Percentiles rank a stretch among this genome's conserved stretches.
Conservation (phyloP, 345 rosid genomes). For the Theobroma cacao region DNA sequence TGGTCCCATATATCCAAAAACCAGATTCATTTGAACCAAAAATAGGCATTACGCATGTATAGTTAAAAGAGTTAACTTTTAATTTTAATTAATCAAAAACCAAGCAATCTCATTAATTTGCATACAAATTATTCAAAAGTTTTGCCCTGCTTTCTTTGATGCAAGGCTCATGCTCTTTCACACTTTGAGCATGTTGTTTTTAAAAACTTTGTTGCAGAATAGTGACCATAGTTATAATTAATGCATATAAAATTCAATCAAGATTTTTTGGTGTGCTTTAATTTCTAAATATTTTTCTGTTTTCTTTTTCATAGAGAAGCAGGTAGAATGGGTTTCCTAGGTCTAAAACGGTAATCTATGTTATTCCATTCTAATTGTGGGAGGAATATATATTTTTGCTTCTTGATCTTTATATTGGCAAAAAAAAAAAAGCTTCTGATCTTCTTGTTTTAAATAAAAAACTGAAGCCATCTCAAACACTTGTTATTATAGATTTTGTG, state of each 20-base stretch:
- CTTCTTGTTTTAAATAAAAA: background rate
- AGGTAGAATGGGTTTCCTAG: background rate
- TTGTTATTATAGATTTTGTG: background rate
- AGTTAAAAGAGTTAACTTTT: background rate
- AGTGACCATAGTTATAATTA: background rate
- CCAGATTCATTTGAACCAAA: background rate
- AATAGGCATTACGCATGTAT: background rate
- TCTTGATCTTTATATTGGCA: background rate
- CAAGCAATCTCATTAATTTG: background rate
- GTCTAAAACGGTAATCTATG: background rate
- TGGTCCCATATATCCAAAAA: background rate
- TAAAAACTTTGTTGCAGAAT: background rate
- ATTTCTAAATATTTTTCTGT: background rate
- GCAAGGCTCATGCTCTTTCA: background rate
- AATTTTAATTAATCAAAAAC: background rate
- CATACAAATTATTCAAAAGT: background rate
- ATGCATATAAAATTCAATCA: background rate
- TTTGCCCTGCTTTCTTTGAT: conserved; percentile 4
- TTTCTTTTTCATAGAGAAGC: background rate
- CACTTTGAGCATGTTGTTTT: background rate
- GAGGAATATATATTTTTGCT: background rate
- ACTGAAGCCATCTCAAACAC: background rate
- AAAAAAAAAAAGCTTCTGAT: background rate
- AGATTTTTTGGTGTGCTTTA: background rate
- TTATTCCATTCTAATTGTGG: background rate